Percentiles rank a stretch among this genome's conserved stretches.
These are phyloP conservation scores for Trichoderma harzianum DNA, from an alignment of 2,329 filamentous ascomycete species.

Conservation along the genomic window DNA sequence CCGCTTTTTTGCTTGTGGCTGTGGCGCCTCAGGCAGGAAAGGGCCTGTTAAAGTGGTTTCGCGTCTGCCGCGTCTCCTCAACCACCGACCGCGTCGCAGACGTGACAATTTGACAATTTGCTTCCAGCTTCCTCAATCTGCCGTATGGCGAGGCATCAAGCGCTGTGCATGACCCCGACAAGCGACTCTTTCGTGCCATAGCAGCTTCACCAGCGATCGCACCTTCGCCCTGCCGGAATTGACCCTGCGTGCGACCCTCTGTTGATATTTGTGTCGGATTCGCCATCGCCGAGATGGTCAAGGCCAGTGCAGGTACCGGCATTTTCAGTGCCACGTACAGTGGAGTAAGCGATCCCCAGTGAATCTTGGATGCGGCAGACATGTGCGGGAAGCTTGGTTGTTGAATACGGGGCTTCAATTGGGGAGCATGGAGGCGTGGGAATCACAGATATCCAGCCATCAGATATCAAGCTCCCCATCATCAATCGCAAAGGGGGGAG, in stretches of 20 bases:
- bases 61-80: conserved; percentile 39
- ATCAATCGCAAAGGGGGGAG: background rate
- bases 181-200: background rate
- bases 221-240: conserved; percentile 1
- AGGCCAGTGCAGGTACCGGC: conserved; percentile 44
- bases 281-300: conserved; percentile 43
- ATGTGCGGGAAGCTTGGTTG: background rate
- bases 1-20: background rate
- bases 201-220: background rate
- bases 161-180: conserved; percentile 8
- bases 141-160: conserved; percentile 1
- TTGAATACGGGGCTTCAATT: background rate
- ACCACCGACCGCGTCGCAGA: conserved; percentile 34
- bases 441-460: background rate
- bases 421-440: background rate
- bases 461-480: background rate
- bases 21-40: conserved; percentile 34
- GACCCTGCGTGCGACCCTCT: conserved; percentile 4
- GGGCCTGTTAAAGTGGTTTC: conserved; percentile 34
- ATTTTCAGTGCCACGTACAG: conserved; percentile 69
- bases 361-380: background rate
- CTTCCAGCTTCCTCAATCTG: conserved; percentile 22
- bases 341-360: conserved; percentile 49
- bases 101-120: conserved; percentile 30
- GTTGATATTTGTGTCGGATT: background rate